Base-by-base conservation (phyloP, 2,329 filamentous ascomycete genomes). In the Colletotrichum coccodes region DNA sequence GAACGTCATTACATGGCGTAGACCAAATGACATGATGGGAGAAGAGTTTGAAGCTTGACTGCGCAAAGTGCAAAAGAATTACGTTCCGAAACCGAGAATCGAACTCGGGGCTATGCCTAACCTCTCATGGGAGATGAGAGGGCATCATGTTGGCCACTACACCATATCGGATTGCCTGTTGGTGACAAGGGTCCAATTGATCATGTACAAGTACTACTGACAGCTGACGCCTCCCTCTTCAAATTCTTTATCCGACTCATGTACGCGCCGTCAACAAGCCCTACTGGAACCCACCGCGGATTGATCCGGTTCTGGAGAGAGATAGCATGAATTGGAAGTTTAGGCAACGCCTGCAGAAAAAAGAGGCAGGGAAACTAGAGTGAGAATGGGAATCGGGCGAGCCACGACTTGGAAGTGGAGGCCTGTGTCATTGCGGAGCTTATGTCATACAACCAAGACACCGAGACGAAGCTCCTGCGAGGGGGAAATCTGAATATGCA, bases 41-140 rank as follows among this genome's bases (percentile, higher is more conserved):
- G 18, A 44, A 44, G n/a, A n/a, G n/a, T n/a, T n/a, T n/a, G n/a
- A n/a, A n/a, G n/a, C n/a, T n/a, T n/a, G n/a, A n/a, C n/a, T n/a
- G n/a, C 12, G 40, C 18, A 40, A 28, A 40, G 11, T 6, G 1
- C 9, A 42, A 42, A 56, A 56, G 0, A 6, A 14, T 1, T 47
- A 3, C 32, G 11, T 59, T 59, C 56, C 56, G 56, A 59, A 59
- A 59, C 56, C 56, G 56, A 59, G 56, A 59, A 59, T 59, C 42
- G 56, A 59, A 59, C 56, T 59, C 56, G 56, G 56, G 56, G 56
- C 56, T 59, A 59, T 59, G 56, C 56, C 56, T 47, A 50, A 23
- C 57, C 57, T 49, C 32, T 23, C 44, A 50, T 1, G n/a, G 8
- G 32, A 30, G 32, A 40, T 60, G 44, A 60, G 57, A 50, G 44